Evolutionary conservation across 257 asterid species (phyloP).

Genomic region (Solanum paucissectum): DNA sequence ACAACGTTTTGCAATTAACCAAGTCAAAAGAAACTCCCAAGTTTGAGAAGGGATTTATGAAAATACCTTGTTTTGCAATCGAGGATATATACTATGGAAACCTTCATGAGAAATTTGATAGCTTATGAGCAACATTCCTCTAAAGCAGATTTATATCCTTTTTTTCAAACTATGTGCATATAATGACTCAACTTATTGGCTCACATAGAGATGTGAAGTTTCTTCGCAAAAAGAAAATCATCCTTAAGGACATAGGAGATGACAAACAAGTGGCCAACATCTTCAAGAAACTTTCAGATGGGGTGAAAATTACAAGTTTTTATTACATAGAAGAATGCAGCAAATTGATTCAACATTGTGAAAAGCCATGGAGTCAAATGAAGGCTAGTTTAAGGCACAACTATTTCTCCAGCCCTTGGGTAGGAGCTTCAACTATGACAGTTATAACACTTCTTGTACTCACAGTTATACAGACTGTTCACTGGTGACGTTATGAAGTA

Average conservation of each 20-base stretch:
- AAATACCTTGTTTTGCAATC: conserved; percentile 1
- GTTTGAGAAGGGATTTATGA: not conserved
- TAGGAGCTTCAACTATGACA: too few relatives aligned
- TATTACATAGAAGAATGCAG: not conserved
- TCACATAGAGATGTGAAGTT: too few relatives aligned
- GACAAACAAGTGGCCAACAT: not conserved
- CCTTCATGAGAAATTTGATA: conserved; percentile 12
- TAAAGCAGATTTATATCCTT: too few relatives aligned
- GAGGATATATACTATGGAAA: conserved; percentile 6
- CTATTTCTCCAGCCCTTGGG: not conserved
- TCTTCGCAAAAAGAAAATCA: not conserved
- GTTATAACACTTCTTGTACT: too few relatives aligned
- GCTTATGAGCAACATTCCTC: too few relatives aligned
- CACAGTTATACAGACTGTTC: too few relatives aligned
- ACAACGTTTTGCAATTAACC: not conserved
- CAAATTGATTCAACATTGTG: not conserved
- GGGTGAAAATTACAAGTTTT: not conserved
- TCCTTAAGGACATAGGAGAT: not conserved
- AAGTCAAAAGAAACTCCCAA: not conserved
- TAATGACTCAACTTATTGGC: too few relatives aligned
- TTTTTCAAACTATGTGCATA: too few relatives aligned
- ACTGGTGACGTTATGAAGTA: too few relatives aligned
- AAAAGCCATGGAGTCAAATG: not conserved
- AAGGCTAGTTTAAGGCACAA: not conserved
- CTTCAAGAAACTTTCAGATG: not conserved